These are phyloP conservation scores for Clohesyomyces aquaticus DNA, from an alignment of 495 filamentous ascomycete species.

Conservation along the genomic window DNA sequence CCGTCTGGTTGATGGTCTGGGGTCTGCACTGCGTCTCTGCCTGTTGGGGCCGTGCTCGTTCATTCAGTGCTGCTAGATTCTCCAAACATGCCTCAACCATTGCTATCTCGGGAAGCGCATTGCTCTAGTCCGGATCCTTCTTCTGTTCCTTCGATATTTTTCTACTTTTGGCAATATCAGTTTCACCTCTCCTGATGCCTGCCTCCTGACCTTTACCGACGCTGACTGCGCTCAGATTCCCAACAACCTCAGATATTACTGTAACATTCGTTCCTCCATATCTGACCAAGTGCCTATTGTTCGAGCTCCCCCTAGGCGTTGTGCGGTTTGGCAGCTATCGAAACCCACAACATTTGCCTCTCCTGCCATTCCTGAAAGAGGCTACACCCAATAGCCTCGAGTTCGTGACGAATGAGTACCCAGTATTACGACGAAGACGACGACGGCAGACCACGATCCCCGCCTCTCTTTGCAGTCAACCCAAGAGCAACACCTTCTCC, in stretches of 20 bases:
- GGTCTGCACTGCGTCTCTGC: not conserved
- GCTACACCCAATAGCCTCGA: conserved; percentile 28
- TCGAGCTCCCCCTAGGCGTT: conserved; percentile 12
- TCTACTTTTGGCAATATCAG: not conserved
- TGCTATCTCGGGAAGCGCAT: not conserved
- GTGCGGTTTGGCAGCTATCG: conserved; percentile 18
- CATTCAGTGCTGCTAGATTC: not conserved
- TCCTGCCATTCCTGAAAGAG: conserved; percentile 7
- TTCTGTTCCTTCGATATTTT: not conserved
- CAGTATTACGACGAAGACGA: conserved; percentile 41
- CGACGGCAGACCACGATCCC: conserved; percentile 38
- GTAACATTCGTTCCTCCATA: conserved; percentile 3
- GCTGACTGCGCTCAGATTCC: conserved; percentile 23
- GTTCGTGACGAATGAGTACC: conserved; percentile 33
- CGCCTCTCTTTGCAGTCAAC: conserved; percentile 34
- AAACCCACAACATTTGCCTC: conserved; percentile 13
- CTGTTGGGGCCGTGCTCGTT: not conserved
- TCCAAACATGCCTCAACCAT: not conserved
- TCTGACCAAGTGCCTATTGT: conserved; percentile 7
- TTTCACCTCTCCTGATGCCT: not conserved
- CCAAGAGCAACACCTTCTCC: conserved; percentile 41
- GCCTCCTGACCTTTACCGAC: conserved; percentile 3
- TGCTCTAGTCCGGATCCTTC: not conserved
- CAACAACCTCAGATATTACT: not conserved
- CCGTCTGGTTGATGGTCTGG: not conserved